Conservation (phyloP, 2,329 filamentous ascomycete species). For the Colletotrichum navitas region DNA sequence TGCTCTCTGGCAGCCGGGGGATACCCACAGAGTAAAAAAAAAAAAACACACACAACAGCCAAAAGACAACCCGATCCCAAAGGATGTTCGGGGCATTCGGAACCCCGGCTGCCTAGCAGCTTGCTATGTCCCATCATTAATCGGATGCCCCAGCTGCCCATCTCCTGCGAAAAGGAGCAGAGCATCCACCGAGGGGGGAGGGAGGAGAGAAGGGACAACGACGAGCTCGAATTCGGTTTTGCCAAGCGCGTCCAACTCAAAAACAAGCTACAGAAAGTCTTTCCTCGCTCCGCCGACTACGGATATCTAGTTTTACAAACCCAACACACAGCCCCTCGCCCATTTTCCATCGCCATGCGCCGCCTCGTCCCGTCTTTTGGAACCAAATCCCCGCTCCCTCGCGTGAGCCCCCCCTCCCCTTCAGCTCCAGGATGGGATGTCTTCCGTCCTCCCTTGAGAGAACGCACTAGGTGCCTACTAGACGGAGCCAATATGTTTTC, state of each 20-base stretch:
- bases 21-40: not conserved
- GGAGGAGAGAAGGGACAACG: not conserved
- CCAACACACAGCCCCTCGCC: constrained; percentile 10
- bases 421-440: constrained; percentile 11
- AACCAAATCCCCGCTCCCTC: not conserved
- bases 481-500: not conserved
- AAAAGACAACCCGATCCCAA: not conserved
- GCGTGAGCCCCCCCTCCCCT: not conserved
- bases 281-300: constrained; percentile 1
- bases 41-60: no score
- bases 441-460: constrained; percentile 9
- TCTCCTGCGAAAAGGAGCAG: not conserved
- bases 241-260: constrained; percentile 10
- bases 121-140: not conserved
- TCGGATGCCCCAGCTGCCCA: not conserved
- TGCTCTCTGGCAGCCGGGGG: not conserved
- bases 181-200: no score
- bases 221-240: not conserved
- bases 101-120: not conserved
- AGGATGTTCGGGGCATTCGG: not conserved
- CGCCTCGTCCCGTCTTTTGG: not conserved
- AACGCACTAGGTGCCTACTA: not conserved
- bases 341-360: not conserved
- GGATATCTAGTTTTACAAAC: not conserved
- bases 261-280: not conserved